A percentile compares a stretch with the other conserved stretches of the same genome.
Conservation (phyloP, 257 asterid species). For the Scutellaria minor region DNA sequence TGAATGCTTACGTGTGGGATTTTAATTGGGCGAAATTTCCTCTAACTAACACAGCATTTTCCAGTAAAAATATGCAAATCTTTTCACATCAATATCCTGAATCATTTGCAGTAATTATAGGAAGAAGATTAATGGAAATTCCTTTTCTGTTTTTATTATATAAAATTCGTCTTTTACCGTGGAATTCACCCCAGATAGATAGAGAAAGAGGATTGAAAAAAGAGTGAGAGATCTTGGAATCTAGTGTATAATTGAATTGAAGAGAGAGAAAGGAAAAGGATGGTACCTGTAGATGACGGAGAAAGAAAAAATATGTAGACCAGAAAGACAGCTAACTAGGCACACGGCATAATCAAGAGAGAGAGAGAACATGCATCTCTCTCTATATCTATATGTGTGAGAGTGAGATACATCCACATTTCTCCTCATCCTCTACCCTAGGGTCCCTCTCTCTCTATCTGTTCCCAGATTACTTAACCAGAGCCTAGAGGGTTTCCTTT, state of each 20-base stretch:
- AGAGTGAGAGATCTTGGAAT: background rate
- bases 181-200: conserved; percentile 36
- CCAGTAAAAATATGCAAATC: conserved; percentile 5
- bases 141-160: background rate
- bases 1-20: conserved; percentile 22
- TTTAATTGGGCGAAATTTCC: conserved; percentile 15
- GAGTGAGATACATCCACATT: conserved; percentile 40
- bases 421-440: conserved; percentile 38
- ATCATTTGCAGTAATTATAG: background rate
- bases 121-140: background rate
- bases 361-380: conserved; percentile 33
- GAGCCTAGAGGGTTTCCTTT: conserved; percentile 23
- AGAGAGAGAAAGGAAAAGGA: conserved; percentile 34
- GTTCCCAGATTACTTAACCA: conserved; percentile 11
- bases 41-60: conserved; percentile 22
- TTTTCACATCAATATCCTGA: background rate
- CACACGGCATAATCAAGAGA: conserved; percentile 31
- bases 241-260: too few relatives aligned
- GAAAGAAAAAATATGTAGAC: conserved; percentile 20
- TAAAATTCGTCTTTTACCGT: conserved; percentile 1
- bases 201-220: background rate
- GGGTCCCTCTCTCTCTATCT: conserved; percentile 35
- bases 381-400: conserved; percentile 39
- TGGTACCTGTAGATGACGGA: conserved; percentile 19
- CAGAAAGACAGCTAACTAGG: conserved; percentile 49